phyloP scores from a whole-genome alignment of 768 basidiomycete genomes.

The Kwoniella dendrophila region DNA sequence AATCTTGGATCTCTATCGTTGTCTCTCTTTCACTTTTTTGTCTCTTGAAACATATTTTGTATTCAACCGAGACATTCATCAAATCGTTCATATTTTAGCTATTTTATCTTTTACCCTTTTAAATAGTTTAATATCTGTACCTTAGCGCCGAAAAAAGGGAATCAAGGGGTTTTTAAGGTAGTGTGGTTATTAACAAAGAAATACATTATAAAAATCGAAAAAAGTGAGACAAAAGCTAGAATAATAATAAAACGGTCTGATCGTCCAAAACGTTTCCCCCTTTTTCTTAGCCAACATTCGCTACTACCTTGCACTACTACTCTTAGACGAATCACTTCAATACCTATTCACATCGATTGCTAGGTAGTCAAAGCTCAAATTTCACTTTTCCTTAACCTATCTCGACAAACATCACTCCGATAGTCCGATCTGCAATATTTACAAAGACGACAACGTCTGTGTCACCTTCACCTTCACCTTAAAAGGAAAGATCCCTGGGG shows the following conservation, averaged over 20 bases:
- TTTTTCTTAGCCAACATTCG: not conserved
- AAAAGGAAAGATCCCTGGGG: too few relatives aligned
- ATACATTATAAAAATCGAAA: not conserved
- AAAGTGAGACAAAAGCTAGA: slow-evolving; percentile 13
- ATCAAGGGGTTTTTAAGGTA: not conserved
- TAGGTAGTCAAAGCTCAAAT: not conserved
- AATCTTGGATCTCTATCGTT: too few relatives aligned
- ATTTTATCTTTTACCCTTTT: slow-evolving; percentile 1
- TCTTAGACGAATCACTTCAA: not conserved
- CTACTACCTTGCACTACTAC: not conserved
- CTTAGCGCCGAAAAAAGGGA: not conserved
- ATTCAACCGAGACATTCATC: slow-evolving; percentile 27
- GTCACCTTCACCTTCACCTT: too few relatives aligned
- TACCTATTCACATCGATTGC: not conserved
- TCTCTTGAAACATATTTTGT: slow-evolving; percentile 19
- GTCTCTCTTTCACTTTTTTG: not conserved
- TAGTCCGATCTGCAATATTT: slow-evolving; percentile 3
- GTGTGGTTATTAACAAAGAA: not conserved
- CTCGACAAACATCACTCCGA: not conserved
- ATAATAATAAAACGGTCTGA: too few relatives aligned
- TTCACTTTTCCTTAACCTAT: not conserved
- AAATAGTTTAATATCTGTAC: not conserved
- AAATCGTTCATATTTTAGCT: not conserved
- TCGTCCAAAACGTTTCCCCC: slow-evolving; percentile 1
- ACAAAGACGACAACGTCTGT: slow-evolving; percentile 2